Evolutionary conservation across 148 eudicot genomes (phyloP).

Genomic region (Chenopodium suecicum): DNA sequence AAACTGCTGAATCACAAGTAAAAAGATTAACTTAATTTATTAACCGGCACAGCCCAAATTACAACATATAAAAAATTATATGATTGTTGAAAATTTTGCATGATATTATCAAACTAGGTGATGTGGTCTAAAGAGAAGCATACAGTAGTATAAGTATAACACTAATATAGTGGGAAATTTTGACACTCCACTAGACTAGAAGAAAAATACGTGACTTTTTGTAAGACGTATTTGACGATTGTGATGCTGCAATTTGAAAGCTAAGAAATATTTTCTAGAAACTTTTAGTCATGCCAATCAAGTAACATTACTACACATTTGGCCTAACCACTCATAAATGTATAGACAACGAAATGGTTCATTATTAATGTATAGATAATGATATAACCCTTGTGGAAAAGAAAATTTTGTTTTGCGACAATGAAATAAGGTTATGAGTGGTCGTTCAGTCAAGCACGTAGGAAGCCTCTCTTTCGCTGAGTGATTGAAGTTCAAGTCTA

Average conservation of each 20-base stretch:
- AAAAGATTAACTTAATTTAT: not conserved
- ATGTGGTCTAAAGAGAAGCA: too few species aligned
- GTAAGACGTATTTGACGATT: not conserved
- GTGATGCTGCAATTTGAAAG: not conserved
- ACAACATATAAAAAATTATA: too few species aligned
- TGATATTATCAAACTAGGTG: too few species aligned
- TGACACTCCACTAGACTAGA: not conserved
- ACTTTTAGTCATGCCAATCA: not conserved
- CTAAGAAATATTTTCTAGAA: not conserved
- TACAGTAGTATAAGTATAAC: too few species aligned
- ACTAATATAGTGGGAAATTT: not conserved
- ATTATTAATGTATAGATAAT: too few species aligned
- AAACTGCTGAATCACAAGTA: not conserved
- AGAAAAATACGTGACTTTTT: not conserved
- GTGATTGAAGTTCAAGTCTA: too few species aligned
- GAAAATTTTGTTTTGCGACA: too few species aligned
- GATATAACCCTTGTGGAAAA: too few species aligned
- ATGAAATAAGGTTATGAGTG: too few species aligned
- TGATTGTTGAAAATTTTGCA: too few species aligned
- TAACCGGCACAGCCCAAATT: not conserved
- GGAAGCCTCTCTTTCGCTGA: too few species aligned
- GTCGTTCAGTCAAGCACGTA: too few species aligned
- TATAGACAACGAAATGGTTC: not conserved
- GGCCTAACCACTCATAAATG: not conserved
- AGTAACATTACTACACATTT: not conserved